Conservation (phyloP, 805 yeast genomes). For the Monosporozyma servazzii region DNA sequence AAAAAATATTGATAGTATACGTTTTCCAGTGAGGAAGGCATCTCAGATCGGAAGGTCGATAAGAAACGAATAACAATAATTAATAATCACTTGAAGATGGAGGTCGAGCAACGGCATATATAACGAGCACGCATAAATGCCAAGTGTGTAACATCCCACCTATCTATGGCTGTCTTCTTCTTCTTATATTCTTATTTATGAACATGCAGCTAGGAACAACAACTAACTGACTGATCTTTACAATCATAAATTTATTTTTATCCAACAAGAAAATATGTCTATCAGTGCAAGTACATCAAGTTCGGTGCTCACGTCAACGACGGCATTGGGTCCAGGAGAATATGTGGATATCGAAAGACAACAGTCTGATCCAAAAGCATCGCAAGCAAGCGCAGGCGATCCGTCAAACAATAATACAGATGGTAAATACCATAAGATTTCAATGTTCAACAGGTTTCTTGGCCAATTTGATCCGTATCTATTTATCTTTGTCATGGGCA, state of each 20-base stretch:
- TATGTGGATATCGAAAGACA: neutral
- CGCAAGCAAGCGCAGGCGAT: neutral
- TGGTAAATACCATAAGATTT: neutral
- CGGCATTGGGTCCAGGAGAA: neutral
- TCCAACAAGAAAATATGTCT: neutral
- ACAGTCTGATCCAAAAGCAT: neutral
- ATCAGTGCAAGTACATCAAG: neutral
- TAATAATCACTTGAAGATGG: too few species aligned
- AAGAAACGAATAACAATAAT: too few species aligned
- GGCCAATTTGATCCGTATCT: constrained; percentile 42
- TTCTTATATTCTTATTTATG: neutral
- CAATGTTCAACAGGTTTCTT: constrained; percentile 2
- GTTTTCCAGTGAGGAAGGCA: too few species aligned
- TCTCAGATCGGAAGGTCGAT: too few species aligned
- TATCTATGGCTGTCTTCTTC: neutral
- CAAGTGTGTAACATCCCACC: too few species aligned
- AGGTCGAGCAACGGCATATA: too few species aligned
- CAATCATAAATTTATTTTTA: neutral
- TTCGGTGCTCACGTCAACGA: neutral
- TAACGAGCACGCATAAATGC: too few species aligned
- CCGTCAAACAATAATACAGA: neutral
- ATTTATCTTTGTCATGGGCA: constrained; percentile 78
- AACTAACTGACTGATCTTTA: neutral
- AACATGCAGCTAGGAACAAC: neutral
- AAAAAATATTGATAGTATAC: too few species aligned